Conservation (phyloP, 1,284 basidiomycete species). For the Naganishia cerealis region DNA sequence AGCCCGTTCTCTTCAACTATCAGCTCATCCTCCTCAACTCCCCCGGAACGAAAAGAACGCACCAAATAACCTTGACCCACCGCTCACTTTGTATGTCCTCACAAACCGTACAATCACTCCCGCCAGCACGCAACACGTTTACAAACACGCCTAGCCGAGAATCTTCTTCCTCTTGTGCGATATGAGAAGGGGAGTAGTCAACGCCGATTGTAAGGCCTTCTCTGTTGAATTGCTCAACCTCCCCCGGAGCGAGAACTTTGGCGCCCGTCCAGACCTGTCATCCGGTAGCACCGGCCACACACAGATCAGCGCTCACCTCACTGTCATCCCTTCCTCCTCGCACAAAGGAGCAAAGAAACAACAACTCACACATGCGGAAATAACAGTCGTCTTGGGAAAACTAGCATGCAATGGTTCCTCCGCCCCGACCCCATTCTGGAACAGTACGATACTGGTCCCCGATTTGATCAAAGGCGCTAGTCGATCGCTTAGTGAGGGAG, state of each 20-base stretch:
- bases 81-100: slow-evolving; percentile 57
- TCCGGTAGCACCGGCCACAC: too few species aligned
- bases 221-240: slow-evolving; percentile 49
- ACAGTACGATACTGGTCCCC: slow-evolving; percentile 55
- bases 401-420: slow-evolving; percentile 55
- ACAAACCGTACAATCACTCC: slow-evolving; percentile 49
- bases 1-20: too few species aligned
- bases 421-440: slow-evolving; percentile 59
- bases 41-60: slow-evolving; percentile 29
- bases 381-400: slow-evolving; percentile 54
- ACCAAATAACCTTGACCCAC: slow-evolving; percentile 58
- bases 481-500: slow-evolving; percentile 48
- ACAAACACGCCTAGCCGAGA: slow-evolving; percentile 47
- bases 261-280: slow-evolving; percentile 52
- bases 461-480: slow-evolving; percentile 45
- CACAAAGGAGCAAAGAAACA: background rate
- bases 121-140: slow-evolving; percentile 46
- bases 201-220: slow-evolving; percentile 54
- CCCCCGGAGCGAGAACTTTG: slow-evolving; percentile 40
- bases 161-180: slow-evolving; percentile 42
- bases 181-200: slow-evolving; percentile 42
- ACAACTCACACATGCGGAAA: slow-evolving; percentile 53
- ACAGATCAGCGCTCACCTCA: background rate
- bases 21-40: background rate
- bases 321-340: too few species aligned